phyloP scores from a whole-genome alignment of 2,329 filamentous ascomycete species.

The Thelonectria blattea region DNA sequence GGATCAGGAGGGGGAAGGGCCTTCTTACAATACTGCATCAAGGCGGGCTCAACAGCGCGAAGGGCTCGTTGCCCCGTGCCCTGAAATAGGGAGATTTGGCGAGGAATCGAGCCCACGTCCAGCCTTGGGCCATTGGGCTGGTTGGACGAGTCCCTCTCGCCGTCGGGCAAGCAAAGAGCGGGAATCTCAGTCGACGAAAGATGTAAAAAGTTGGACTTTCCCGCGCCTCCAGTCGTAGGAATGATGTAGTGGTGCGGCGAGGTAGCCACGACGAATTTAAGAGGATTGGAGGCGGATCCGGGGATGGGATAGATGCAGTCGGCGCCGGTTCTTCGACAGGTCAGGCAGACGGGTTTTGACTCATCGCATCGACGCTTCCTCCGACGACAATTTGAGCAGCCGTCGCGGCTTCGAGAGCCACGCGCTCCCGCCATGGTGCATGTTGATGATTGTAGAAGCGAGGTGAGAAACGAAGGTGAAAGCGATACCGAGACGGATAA shows the following conservation, averaged over 20 bases:
- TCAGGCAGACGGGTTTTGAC: constrained; percentile 27
- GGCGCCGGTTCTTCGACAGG: constrained; percentile 23
- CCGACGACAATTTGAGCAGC: constrained; percentile 55
- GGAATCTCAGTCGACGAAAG: constrained; percentile 27
- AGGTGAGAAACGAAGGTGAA: background rate
- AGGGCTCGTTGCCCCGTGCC: background rate
- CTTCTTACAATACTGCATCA: constrained; percentile 34
- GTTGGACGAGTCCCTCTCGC: background rate
- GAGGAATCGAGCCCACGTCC: background rate
- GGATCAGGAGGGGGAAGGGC: no score
- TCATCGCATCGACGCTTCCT: constrained; percentile 57
- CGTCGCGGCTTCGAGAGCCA: constrained; percentile 33
- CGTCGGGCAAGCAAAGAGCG: constrained; percentile 4
- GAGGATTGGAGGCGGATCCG: constrained; percentile 27
- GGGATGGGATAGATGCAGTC: constrained; percentile 29
- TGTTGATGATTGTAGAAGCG: constrained; percentile 3
- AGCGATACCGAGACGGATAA: background rate
- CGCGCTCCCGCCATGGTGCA: constrained; percentile 29
- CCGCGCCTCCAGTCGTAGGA: background rate
- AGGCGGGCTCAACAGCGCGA: constrained; percentile 20
- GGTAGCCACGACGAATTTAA: constrained; percentile 30
- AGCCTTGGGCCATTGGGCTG: no score
- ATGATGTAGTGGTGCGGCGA: constrained; percentile 24
- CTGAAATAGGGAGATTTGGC: constrained; percentile 21
- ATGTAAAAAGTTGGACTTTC: constrained; percentile 25